A percentile compares a stretch with the other conserved stretches of the same genome.
Conservation (phyloP, 495 filamentous ascomycete species). For the Aspergillus saccharolyticus region DNA sequence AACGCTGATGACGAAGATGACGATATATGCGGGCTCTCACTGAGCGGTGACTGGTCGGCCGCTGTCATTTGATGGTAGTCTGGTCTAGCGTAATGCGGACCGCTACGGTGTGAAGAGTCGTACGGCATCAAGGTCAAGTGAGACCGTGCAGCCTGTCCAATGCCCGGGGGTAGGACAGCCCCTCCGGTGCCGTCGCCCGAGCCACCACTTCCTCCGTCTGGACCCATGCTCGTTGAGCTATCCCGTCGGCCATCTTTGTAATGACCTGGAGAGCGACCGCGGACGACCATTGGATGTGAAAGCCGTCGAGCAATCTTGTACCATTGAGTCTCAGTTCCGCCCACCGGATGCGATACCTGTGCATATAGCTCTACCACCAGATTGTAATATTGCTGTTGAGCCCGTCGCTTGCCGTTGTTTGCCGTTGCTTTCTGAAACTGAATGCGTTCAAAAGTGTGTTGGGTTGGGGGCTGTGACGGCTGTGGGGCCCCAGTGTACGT, state of each 20-base stretch:
- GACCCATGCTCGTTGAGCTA: conserved; percentile 67
- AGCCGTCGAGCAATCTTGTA: conserved; percentile 74
- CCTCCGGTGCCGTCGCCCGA: conserved; percentile 30
- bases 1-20: conserved; percentile 41
- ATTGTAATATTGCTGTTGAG: conserved; percentile 92
- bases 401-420: conserved; percentile 90
- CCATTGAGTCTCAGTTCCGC: conserved; percentile 44
- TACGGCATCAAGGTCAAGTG: conserved; percentile 36
- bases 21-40: conserved; percentile 39
- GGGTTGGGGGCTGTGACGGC: conserved; percentile 38
- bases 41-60: conserved; percentile 36
- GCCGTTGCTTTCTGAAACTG: conserved; percentile 96
- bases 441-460: conserved; percentile 79
- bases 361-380: conserved; percentile 85
- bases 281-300: conserved; percentile 86
- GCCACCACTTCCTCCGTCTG: conserved; percentile 49
- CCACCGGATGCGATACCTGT: conserved; percentile 50
- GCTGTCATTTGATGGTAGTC: conserved; percentile 35
- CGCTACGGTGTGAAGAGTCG: conserved; percentile 31
- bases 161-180: conserved; percentile 28
- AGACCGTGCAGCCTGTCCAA: conserved; percentile 31
- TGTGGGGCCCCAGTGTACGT: conserved; percentile 30
- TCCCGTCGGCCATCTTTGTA: conserved; percentile 80
- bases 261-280: conserved; percentile 87
- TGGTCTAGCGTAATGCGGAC: conserved; percentile 31